Base-by-base conservation (phyloP, 148 eudicot genomes). In the Nepenthes gracilis region DNA sequence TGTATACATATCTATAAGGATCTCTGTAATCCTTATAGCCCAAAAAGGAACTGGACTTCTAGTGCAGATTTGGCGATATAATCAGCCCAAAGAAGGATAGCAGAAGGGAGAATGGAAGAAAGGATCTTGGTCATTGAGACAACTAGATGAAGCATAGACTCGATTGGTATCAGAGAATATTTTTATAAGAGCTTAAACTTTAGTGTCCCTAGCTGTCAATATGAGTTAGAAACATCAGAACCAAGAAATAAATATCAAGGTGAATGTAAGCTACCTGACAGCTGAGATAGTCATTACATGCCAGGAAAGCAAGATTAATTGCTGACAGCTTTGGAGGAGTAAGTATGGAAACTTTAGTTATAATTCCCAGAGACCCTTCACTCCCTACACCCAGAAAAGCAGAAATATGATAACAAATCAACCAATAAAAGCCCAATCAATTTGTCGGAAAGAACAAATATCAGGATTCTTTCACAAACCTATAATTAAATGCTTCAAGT, bases 401-500 rank as follows among this genome's bases (percentile, higher is more conserved):
- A 40, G 35, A 40, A 4, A 63, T 54, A 36, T n/a, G 36, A 43
- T 32, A 58, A 54, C 10, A 43, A 38, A 12, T 32, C 33, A 33
- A 34, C 45, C 45, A 9, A 58, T 38, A 12, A 3, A 54, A 53
- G 33, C 40, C n/a, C 15, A n/a, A 54, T 55, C 54, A 54, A 43
- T 12, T 40, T 54, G 57, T 43, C 0, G 6, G 49, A 12, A 12
- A 66, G 59, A 43, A 54, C 15, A 34, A 23, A 62, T 13, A 34
- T 35, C 32, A 43, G 48, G 35, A 14, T 33, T 48, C 65, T 13
- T 70, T 40, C 56, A 75, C 75, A 72, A 69, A 88, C 98, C 98
- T 83, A 92, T 86, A 68, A 92, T 85, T 74, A 88, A 88, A 78
- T 92, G 98, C 83, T 92, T 92, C 82, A 92, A 74, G 81, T 92